Conservation (phyloP, 1,284 basidiomycete species). For the Meira miltonrushii region DNA sequence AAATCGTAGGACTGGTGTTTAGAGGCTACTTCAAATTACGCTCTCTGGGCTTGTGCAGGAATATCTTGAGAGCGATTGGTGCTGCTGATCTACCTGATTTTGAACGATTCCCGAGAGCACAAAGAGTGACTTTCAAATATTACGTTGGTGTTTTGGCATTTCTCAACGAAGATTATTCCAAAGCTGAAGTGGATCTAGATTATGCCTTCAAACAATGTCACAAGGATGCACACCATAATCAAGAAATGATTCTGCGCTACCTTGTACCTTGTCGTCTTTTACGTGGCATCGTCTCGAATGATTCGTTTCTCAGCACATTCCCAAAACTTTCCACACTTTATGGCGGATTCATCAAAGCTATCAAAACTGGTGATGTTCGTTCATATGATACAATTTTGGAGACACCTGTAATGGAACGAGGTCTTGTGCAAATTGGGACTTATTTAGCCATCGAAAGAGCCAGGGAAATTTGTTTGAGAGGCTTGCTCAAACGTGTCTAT, state of each 20-base stretch:
- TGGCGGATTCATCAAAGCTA: conserved; percentile 71
- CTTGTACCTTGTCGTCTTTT: conserved; percentile 82
- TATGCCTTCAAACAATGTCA: conserved; percentile 78
- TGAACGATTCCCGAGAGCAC: conserved; percentile 69
- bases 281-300: conserved; percentile 73
- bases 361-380: conserved; percentile 64
- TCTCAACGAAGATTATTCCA: conserved; percentile 75
- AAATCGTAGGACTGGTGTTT: conserved; percentile 82
- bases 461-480: conserved; percentile 76
- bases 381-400: conserved; percentile 69
- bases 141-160: conserved; percentile 91
- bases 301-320: conserved; percentile 64
- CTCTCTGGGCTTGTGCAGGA: conserved; percentile 82
- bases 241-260: conserved; percentile 79
- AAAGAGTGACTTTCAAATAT: conserved; percentile 74
- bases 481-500: conserved; percentile 78
- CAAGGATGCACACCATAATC: conserved; percentile 64
- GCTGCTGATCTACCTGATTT: conserved; percentile 82
- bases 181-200: conserved; percentile 73
- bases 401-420: conserved; percentile 58
- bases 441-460: conserved; percentile 82
- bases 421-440: conserved; percentile 74
- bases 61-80: conserved; percentile 79
- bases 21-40: conserved; percentile 89
- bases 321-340: conserved; percentile 71